Percentiles rank a stretch among this genome's conserved stretches.
phyloP scores from a whole-genome alignment of 495 filamentous ascomycete species.

The Aspergillus diversus region DNA sequence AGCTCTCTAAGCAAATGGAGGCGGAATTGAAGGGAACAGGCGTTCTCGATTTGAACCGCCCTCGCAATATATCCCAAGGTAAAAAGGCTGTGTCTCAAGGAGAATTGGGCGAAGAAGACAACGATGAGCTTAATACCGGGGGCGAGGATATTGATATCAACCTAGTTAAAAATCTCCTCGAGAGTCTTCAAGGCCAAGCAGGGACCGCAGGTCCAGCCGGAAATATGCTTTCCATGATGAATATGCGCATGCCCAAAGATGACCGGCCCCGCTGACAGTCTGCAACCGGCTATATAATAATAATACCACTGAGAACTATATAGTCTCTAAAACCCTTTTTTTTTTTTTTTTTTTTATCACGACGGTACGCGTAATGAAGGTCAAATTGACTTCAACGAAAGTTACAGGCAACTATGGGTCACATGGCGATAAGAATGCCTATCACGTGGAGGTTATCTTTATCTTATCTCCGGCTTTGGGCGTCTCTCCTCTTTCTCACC shows the following conservation, averaged over 20 bases:
- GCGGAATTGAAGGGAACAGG: constrained; percentile 77
- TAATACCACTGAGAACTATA: not conserved
- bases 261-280: constrained; percentile 47
- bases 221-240: constrained; percentile 85
- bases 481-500: not conserved
- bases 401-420: not conserved
- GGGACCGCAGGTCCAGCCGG: constrained; percentile 83
- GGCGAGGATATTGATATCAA: constrained; percentile 82
- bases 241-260: constrained; percentile 76
- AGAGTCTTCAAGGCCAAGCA: constrained; percentile 86
- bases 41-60: constrained; percentile 66
- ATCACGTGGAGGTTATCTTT: constrained; percentile 14
- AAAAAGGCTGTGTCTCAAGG: constrained; percentile 28
- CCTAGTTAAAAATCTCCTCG: constrained; percentile 86
- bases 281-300: not conserved
- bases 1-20: constrained; percentile 78
- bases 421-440: not conserved
- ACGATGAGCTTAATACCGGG: constrained; percentile 33
- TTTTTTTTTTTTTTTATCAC: no score
- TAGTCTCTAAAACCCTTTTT: not conserved
- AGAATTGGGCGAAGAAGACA: constrained; percentile 16
- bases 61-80: constrained; percentile 13
- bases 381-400: not conserved
- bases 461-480: constrained; percentile 2
- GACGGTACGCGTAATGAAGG: no score